These are phyloP conservation scores for Dicorynia guianensis DNA, from an alignment of 306 rosid genomes.

Conservation along the genomic window DNA sequence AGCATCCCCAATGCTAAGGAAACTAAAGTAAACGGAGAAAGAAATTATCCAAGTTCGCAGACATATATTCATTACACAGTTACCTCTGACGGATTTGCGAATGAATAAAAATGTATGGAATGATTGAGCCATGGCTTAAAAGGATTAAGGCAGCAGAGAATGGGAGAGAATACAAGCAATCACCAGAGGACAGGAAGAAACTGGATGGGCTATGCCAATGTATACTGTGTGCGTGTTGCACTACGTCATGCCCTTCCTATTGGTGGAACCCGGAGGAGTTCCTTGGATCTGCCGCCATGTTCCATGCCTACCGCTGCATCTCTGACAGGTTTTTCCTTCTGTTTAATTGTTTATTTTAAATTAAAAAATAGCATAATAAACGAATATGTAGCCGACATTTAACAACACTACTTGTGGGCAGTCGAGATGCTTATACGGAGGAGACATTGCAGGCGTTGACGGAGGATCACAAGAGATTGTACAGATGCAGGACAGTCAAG, in stretches of 20 bases:
- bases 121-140: constrained; percentile 59
- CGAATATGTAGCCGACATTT: no score
- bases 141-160: constrained; percentile 37
- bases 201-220: constrained; percentile 56
- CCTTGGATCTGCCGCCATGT: constrained; percentile 50
- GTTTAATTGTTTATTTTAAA: no score
- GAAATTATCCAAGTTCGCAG: no score
- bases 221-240: constrained; percentile 57
- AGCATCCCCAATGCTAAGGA: no score
- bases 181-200: constrained; percentile 48
- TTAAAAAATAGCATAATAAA: no score
- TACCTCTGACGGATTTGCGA: no score
- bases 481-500: constrained; percentile 37
- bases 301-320: background rate
- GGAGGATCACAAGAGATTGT: constrained; percentile 37
- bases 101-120: constrained; percentile 5
- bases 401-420: background rate
- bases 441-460: constrained; percentile 46
- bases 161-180: constrained; percentile 47
- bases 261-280: constrained; percentile 63
- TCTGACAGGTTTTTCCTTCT: no score
- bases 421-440: constrained; percentile 42
- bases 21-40: no score
- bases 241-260: constrained; percentile 53
- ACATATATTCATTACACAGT: no score